Evolutionary conservation across 805 yeast genomes (phyloP).

Genomic region (Cyberlindnera maclurae): DNA sequence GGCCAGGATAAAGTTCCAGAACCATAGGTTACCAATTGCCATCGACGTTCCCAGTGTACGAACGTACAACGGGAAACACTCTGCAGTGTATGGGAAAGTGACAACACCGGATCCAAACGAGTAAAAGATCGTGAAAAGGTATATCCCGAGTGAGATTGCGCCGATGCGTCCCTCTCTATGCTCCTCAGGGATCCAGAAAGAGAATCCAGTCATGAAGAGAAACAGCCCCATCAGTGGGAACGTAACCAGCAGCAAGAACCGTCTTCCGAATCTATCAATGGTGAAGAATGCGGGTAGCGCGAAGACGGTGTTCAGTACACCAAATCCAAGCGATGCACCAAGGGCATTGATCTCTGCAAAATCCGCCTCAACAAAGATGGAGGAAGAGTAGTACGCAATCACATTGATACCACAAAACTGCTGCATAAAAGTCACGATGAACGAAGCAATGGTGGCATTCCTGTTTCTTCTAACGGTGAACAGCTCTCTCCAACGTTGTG

Average conservation of each 20-base stretch:
- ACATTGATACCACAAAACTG: constrained; percentile 89
- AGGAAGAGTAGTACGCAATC: constrained; percentile 77
- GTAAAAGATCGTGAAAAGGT: constrained; percentile 64
- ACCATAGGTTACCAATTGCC: constrained; percentile 72
- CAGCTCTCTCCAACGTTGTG: constrained; percentile 45
- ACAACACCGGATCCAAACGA: constrained; percentile 88
- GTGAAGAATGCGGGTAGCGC: constrained; percentile 79
- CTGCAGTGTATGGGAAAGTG: constrained; percentile 85
- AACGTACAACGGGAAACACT: constrained; percentile 70
- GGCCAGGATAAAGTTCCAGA: constrained; percentile 62
- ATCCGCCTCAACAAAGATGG: constrained; percentile 64
- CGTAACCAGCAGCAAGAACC: constrained; percentile 48
- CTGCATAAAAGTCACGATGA: constrained; percentile 83
- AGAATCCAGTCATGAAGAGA: constrained; percentile 57
- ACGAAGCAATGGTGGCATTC: constrained; percentile 74
- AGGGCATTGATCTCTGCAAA: constrained; percentile 56
- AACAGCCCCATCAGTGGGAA: constrained; percentile 61
- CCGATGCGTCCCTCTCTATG: constrained; percentile 50
- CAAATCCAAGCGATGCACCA: constrained; percentile 82
- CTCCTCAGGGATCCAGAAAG: constrained; percentile 57
- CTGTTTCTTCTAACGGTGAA: constrained; percentile 73
- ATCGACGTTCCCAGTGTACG: constrained; percentile 77
- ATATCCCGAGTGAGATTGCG: constrained; percentile 65
- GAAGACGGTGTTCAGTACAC: constrained; percentile 70
- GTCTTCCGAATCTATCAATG: constrained; percentile 72